Percentiles rank a stretch among this genome's conserved stretches.
phyloP scores from a whole-genome alignment of 2,329 filamentous ascomycete genomes.

The Penicillium sp. region DNA sequence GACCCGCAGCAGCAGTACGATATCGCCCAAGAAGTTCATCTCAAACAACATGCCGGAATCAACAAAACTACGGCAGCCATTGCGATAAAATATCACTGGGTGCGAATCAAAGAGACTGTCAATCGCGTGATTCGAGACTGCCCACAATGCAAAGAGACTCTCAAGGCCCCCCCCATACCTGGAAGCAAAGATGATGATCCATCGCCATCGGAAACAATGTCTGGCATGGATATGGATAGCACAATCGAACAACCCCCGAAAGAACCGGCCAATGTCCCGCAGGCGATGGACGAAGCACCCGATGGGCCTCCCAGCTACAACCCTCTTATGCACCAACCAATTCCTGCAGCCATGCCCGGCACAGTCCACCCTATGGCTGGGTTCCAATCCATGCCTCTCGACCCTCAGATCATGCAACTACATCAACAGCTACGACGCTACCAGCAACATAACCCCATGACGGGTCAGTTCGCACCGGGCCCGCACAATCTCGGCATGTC shows the following conservation, averaged over 20 bases:
- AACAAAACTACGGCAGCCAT: conserved; percentile 97
- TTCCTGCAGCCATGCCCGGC: conserved; percentile 34
- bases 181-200: conserved; percentile 30
- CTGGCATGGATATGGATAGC: conserved; percentile 14
- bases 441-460: conserved; percentile 39
- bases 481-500: conserved; percentile 32
- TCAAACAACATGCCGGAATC: conserved; percentile 79
- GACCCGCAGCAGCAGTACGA: conserved; percentile 88
- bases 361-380: conserved; percentile 40
- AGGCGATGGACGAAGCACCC: conserved; percentile 25
- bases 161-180: conserved; percentile 53
- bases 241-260: conserved; percentile 16
- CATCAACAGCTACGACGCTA: conserved; percentile 45
- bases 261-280: conserved; percentile 15
- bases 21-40: conserved; percentile 76
- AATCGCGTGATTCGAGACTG: conserved; percentile 93
- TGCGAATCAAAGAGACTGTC: conserved; percentile 95
- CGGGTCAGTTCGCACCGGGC: conserved; percentile 34
- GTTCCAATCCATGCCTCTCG: conserved; percentile 55
- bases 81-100: conserved; percentile 94
- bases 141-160: conserved; percentile 77
- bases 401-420: conserved; percentile 60
- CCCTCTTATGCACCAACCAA: conserved; percentile 32
- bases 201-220: conserved; percentile 14
- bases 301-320: conserved; percentile 28